Evolutionary conservation across 2,329 filamentous ascomycete genomes (phyloP).

Genomic region (Aciculosporium take): DNA sequence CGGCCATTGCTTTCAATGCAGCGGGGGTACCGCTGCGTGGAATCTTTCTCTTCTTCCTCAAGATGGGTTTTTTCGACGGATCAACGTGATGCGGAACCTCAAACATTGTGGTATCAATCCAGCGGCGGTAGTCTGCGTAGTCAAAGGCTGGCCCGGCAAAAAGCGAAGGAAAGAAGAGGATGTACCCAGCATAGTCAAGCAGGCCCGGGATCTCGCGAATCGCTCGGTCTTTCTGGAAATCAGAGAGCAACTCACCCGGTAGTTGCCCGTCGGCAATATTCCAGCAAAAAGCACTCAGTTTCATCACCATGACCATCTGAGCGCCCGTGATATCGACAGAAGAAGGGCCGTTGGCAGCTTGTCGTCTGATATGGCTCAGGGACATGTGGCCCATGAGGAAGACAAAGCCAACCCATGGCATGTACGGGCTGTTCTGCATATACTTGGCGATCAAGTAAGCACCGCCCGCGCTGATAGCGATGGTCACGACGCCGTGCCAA

Average conservation of each 20-base stretch:
- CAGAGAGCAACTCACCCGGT: slow-evolving; percentile 64
- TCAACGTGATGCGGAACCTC: slow-evolving; percentile 70
- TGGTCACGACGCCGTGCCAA: slow-evolving; percentile 68
- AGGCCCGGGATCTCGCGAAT: slow-evolving; percentile 59
- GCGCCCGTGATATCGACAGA: slow-evolving; percentile 80
- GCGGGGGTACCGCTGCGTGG: slow-evolving; percentile 82
- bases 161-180: slow-evolving; percentile 87
- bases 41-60: slow-evolving; percentile 80
- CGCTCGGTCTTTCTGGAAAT: slow-evolving; percentile 71
- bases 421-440: slow-evolving; percentile 66
- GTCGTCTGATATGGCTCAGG: slow-evolving; percentile 71
- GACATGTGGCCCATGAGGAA: slow-evolving; percentile 96
- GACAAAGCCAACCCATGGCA: slow-evolving; percentile 93
- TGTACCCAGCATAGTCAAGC: slow-evolving; percentile 77
- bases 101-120: slow-evolving; percentile 93
- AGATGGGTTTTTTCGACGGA: slow-evolving; percentile 70
- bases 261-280: slow-evolving; percentile 87
- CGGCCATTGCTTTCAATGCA: slow-evolving; percentile 56
- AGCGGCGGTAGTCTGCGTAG: slow-evolving; percentile 79
- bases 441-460: slow-evolving; percentile 75
- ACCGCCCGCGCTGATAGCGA: slow-evolving; percentile 64
- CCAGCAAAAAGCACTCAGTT: slow-evolving; percentile 93
- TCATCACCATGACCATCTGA: slow-evolving; percentile 98
- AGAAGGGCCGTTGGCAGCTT: slow-evolving; percentile 51
- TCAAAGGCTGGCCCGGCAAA: slow-evolving; percentile 89